These are phyloP conservation scores for Phanerodontia chrysosporium DNA, from an alignment of 768 basidiomycete species.

Conservation along the genomic window DNA sequence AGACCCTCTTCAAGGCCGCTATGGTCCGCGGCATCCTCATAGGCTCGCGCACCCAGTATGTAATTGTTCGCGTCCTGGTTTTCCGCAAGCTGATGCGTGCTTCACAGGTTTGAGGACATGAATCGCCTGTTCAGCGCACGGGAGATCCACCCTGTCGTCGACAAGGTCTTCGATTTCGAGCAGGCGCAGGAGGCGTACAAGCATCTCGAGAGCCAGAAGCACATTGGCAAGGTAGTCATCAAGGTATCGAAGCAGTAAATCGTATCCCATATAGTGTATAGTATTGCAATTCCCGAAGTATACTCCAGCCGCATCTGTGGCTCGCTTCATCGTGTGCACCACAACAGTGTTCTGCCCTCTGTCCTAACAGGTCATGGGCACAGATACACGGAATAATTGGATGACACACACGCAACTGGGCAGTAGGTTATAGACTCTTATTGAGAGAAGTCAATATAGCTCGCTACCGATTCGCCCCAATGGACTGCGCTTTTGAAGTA, in stretches of 20 bases:
- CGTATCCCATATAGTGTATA: too few relatives aligned
- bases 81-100: neutral
- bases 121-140: slow-evolving; percentile 41
- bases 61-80: slow-evolving; percentile 1
- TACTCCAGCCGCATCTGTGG: too few relatives aligned
- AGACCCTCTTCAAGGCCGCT: slow-evolving; percentile 22
- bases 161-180: slow-evolving; percentile 56
- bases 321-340: too few relatives aligned
- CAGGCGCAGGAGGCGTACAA: slow-evolving; percentile 47
- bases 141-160: slow-evolving; percentile 46
- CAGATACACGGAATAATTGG: too few relatives aligned
- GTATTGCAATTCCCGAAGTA: too few relatives aligned
- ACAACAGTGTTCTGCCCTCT: too few relatives aligned
- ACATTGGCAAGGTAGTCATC: slow-evolving; percentile 61
- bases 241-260: slow-evolving; percentile 29
- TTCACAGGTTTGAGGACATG: slow-evolving; percentile 49
- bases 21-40: slow-evolving; percentile 49
- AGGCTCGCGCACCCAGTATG: slow-evolving; percentile 56
- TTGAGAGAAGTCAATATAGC: too few relatives aligned
- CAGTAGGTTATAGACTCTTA: too few relatives aligned
- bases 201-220: slow-evolving; percentile 49
- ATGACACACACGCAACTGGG: too few relatives aligned
- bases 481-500: too few relatives aligned
- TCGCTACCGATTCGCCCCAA: too few relatives aligned
- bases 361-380: too few relatives aligned